Base-by-base conservation (phyloP, 768 basidiomycete species). In the Leccinum pellstonianum region DNA sequence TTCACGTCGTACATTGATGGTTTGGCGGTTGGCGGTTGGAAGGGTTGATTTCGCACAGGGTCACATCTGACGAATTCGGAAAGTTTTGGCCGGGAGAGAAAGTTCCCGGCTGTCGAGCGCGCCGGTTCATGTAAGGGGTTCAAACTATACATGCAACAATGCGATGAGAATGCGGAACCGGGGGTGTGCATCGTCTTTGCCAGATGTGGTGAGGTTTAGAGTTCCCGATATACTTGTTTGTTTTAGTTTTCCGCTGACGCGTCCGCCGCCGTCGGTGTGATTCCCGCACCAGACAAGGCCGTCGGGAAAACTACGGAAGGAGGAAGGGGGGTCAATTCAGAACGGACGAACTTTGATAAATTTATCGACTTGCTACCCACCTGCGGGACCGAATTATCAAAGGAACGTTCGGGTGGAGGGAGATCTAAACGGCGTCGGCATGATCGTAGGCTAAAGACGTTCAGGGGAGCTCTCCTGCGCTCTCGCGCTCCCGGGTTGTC, bases 341-440 rank as follows among this genome's bases (percentile, higher is more conserved):
- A 55, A 38, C 9, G 29, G 9, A 43, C 27, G 1, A 31, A 38
- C 63, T 55, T 49, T 46, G 43, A 21, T 46, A 46, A 38, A 60
- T 54, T 47, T 27, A 31, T 38, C 56, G 23, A 47, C 10, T 46
- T 52, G 4, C n/a, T 12, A 14, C 31, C 7, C 21, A 37, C 25
- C 46, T 50, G 48, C 57, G 55, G 59, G 43, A 55, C 56, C 55
- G 51, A 59, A 15, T 47, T 54, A 54, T 50, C 53, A 35, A 25
- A 48, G 25, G 56, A 52, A 3, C 19, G 41, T 17, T 21, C 3
- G 38, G 12, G 5, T 12, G 19, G n/a, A 47, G 56, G 38, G 15
- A 23, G 19, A 31, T 52, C 21, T 21, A 0, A 38, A 23, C 3
- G 12, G 19, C 49, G 17, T 21, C 27, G 11, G 17, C 52, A 53